Conservation (phyloP, 2,329 filamentous ascomycete genomes). For the Paraphaeosphaeria sporulosa region DNA sequence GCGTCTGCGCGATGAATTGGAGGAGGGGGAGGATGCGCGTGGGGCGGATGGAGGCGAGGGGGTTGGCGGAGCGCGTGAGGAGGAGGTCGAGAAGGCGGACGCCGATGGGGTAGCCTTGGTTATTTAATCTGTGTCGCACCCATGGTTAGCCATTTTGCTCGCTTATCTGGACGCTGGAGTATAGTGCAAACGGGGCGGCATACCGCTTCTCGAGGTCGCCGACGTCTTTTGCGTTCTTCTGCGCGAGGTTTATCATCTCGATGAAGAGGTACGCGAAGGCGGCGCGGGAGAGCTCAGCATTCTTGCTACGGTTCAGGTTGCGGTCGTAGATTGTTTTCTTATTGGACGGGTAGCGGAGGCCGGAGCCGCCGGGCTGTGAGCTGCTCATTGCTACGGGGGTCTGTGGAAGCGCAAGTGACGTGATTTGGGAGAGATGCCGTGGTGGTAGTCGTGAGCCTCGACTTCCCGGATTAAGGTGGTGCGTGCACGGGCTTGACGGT, state of each 20-base stretch:
- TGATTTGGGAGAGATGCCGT: background rate
- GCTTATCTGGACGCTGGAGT: no score
- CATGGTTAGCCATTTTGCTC: background rate
- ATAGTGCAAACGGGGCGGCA: background rate
- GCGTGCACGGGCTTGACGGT: slow-evolving; percentile 4
- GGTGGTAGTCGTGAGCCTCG: slow-evolving; percentile 1
- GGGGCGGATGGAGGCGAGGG: slow-evolving; percentile 67
- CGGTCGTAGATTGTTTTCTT: slow-evolving; percentile 99
- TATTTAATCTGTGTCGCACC: slow-evolving; percentile 71
- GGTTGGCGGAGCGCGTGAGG: slow-evolving; percentile 69
- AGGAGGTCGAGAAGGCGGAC: slow-evolving; percentile 94
- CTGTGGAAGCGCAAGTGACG: background rate
- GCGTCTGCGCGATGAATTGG: slow-evolving; percentile 90
- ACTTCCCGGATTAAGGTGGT: slow-evolving; percentile 8
- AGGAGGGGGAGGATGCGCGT: slow-evolving; percentile 89
- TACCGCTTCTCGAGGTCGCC: slow-evolving; percentile 92
- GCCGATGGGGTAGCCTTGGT: slow-evolving; percentile 91
- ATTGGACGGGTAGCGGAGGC: slow-evolving; percentile 86
- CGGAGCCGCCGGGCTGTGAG: slow-evolving; percentile 42
- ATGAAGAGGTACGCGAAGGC: slow-evolving; percentile 96
- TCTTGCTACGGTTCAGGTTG: slow-evolving; percentile 87
- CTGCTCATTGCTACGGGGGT: slow-evolving; percentile 30
- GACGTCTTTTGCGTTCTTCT: slow-evolving; percentile 87
- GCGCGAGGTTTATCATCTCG: slow-evolving; percentile 96
- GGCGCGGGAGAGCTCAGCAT: slow-evolving; percentile 87